Conservation (phyloP, 805 yeast species). For the Ogataea thermomethanolica region DNA sequence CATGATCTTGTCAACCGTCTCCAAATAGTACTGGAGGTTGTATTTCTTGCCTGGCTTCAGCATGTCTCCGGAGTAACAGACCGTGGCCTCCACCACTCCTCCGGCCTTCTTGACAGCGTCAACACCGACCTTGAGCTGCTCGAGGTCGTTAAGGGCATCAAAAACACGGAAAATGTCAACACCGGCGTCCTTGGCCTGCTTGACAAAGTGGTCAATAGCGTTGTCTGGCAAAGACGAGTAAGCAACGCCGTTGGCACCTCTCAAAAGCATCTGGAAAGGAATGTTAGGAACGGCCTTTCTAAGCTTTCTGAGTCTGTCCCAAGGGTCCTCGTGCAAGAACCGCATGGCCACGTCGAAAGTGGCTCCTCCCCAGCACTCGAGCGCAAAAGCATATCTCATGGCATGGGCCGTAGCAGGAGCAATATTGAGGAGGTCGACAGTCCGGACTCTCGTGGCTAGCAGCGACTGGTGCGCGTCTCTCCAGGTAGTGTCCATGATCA, state of each 20-base stretch:
- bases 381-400: slow-evolving; percentile 82
- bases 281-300: slow-evolving; percentile 93
- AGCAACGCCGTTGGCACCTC: slow-evolving; percentile 99
- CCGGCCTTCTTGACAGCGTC: slow-evolving; percentile 98
- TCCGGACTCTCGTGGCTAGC: slow-evolving; percentile 95
- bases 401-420: slow-evolving; percentile 95
- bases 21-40: slow-evolving; percentile 84
- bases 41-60: slow-evolving; percentile 92
- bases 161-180: slow-evolving; percentile 97
- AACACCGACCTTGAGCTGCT: slow-evolving; percentile 95
- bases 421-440: slow-evolving; percentile 84
- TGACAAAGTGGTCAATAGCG: slow-evolving; percentile 95
- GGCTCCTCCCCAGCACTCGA: slow-evolving; percentile 99
- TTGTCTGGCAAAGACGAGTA: slow-evolving; percentile 97
- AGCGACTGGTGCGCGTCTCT: slow-evolving; percentile 99
- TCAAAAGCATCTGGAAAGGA: slow-evolving; percentile 97
- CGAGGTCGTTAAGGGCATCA: slow-evolving; percentile 95
- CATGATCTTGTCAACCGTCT: slow-evolving; percentile 78
- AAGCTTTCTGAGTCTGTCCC: slow-evolving; percentile 90
- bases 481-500: slow-evolving; percentile 99
- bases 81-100: slow-evolving; percentile 97
- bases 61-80: slow-evolving; percentile 99
- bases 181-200: slow-evolving; percentile 92
- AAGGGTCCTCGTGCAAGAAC: slow-evolving; percentile 97
- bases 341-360: slow-evolving; percentile 99